phyloP scores from a whole-genome alignment of 257 asterid species.

The Misopates orontium region DNA sequence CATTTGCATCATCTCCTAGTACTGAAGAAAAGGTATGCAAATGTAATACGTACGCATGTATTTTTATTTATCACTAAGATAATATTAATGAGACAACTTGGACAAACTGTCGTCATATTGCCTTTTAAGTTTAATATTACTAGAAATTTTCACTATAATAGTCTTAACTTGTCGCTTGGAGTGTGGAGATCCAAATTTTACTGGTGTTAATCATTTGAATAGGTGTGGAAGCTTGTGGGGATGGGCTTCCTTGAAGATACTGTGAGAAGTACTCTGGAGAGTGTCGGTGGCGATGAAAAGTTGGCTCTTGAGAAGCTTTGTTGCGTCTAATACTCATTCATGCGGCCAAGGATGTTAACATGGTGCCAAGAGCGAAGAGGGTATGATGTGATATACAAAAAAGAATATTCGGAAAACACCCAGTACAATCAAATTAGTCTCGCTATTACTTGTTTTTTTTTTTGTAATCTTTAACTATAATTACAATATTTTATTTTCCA shows the following conservation, averaged over 20 bases:
- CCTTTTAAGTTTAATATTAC: too few species aligned
- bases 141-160: too few species aligned
- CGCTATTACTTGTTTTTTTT: too few species aligned
- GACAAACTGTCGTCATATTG: neutral
- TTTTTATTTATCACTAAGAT: neutral
- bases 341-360: slow-evolving; percentile 14
- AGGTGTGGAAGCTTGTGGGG: slow-evolving; percentile 91
- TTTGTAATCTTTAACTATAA: too few species aligned
- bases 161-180: too few species aligned
- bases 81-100: too few species aligned
- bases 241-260: slow-evolving; percentile 87
- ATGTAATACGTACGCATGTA: too few species aligned
- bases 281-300: slow-evolving; percentile 89
- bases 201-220: slow-evolving; percentile 23
- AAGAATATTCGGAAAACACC: too few species aligned
- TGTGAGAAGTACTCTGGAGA: slow-evolving; percentile 67
- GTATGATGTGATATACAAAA: too few species aligned
- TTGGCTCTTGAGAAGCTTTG: slow-evolving; percentile 96
- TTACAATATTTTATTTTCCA: too few species aligned
- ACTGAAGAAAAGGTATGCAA: slow-evolving; percentile 78
- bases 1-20: slow-evolving; percentile 83
- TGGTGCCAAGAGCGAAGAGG: neutral
- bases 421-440: too few species aligned
- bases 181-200: neutral
- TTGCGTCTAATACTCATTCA: slow-evolving; percentile 34